Evolutionary conservation across 2,329 filamentous ascomycete genomes (phyloP).

Genomic region (Chrysoporthe deuterocubensis): DNA sequence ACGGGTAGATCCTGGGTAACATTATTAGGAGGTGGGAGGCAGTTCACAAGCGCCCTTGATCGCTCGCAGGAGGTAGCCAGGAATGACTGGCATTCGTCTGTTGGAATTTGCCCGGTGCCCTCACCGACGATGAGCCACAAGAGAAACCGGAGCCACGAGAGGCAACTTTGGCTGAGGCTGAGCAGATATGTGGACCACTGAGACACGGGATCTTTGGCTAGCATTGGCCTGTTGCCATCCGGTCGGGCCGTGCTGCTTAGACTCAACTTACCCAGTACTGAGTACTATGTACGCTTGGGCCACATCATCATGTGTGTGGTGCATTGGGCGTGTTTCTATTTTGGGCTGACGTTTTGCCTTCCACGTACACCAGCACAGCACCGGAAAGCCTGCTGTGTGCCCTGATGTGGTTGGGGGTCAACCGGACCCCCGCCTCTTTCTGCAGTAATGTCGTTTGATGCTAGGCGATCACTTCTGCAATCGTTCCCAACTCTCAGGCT

Average conservation of each 20-base stretch:
- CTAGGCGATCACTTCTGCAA: neutral
- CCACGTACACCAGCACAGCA: neutral
- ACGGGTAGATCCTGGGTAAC: neutral
- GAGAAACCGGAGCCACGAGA: neutral
- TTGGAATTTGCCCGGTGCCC: neutral
- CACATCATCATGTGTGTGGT: neutral
- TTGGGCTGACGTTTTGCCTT: neutral
- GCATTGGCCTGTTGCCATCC: neutral
- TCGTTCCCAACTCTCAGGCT: too few relatives aligned
- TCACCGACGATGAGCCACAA: neutral
- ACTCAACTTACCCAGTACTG: neutral
- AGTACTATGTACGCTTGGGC: neutral
- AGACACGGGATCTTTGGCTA: neutral
- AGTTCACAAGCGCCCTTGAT: neutral
- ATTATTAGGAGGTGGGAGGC: neutral
- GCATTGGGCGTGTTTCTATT: conserved; percentile 16
- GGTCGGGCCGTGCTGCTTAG: neutral
- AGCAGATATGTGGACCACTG: neutral
- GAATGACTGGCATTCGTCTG: neutral
- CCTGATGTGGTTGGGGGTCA: neutral
- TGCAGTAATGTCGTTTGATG: neutral
- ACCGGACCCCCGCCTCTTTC: neutral
- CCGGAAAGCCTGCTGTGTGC: neutral
- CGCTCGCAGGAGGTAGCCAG: neutral
- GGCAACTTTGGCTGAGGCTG: conserved; percentile 2